Conservation (phyloP, 768 basidiomycete genomes). For the Neoboletus magnificus region DNA sequence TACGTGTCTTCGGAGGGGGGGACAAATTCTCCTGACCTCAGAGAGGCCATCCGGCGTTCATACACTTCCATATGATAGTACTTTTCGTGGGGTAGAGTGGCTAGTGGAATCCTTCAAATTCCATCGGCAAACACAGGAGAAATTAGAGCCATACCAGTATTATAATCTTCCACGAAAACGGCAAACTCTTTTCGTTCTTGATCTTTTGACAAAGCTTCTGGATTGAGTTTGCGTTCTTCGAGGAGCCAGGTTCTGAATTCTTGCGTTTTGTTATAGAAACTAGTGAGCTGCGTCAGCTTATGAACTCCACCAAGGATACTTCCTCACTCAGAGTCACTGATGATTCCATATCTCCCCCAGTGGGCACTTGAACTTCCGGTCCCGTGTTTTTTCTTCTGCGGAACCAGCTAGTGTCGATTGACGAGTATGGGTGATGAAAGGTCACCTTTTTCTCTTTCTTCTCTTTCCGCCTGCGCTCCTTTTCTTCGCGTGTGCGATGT, state of each 20-base stretch:
- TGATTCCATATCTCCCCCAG: constrained; percentile 91
- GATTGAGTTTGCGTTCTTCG: constrained; percentile 88
- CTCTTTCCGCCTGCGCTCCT: constrained; percentile 56
- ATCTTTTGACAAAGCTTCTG: constrained; percentile 83
- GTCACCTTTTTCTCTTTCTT: constrained; percentile 71
- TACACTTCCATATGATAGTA: constrained; percentile 90
- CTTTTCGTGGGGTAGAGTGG: constrained; percentile 91
- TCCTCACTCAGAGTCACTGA: constrained; percentile 78
- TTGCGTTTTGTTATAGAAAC: constrained; percentile 76
- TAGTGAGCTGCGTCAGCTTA: constrained; percentile 31
- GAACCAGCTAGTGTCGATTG: constrained; percentile 1
- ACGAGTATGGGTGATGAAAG: neutral
- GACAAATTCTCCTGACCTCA: constrained; percentile 80
- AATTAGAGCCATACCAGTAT: constrained; percentile 53
- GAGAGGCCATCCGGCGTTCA: constrained; percentile 77
- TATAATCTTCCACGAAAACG: constrained; percentile 78
- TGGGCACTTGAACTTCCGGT: constrained; percentile 48
- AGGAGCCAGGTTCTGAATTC: constrained; percentile 94
- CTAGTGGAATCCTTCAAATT: constrained; percentile 37
- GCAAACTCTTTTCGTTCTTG: constrained; percentile 83
- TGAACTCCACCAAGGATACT: constrained; percentile 1
- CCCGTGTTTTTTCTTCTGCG: constrained; percentile 57
- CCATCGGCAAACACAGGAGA: neutral
- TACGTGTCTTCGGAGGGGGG: constrained; percentile 71
- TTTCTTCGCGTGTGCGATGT: constrained; percentile 42